phyloP scores from a whole-genome alignment of 2,329 filamentous ascomycete species.

The Microcyclosporella mali region DNA sequence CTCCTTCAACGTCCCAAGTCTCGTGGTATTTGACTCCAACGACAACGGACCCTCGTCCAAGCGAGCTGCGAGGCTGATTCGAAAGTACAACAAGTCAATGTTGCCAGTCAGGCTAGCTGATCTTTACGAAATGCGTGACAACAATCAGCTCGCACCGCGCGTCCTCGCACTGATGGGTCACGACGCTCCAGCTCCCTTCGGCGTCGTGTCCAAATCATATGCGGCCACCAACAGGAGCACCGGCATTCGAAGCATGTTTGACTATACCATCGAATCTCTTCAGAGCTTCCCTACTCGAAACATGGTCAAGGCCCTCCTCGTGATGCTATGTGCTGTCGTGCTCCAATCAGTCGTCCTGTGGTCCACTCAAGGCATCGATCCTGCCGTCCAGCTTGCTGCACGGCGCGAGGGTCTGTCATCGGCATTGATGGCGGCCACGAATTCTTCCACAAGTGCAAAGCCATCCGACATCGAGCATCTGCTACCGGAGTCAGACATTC shows the following conservation, averaged over 20 bases:
- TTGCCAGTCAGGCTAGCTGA: background rate
- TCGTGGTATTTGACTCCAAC: background rate
- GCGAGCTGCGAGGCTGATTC: too few species aligned
- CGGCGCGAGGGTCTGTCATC: constrained; percentile 17
- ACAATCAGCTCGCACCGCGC: background rate
- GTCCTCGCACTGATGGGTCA: background rate
- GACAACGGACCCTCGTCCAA: background rate
- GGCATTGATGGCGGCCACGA: constrained; percentile 15
- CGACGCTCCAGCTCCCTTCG: too few species aligned
- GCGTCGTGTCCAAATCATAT: too few species aligned
- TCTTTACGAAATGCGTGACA: background rate
- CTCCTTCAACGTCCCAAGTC: constrained; percentile 7
- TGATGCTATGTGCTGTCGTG: constrained; percentile 3
- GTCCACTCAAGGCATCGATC: background rate
- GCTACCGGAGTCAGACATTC: constrained; percentile 12
- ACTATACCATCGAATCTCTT: background rate
- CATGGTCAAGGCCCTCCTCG: constrained; percentile 4
- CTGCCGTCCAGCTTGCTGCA: constrained; percentile 5
- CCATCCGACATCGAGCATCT: constrained; percentile 24
- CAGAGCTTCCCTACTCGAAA: too few species aligned
- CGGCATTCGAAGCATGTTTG: background rate
- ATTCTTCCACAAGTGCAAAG: constrained; percentile 14
- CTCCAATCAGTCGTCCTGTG: constrained; percentile 1
- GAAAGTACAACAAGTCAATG: too few species aligned
- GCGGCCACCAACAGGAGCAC: background rate